Evolutionary conservation across 2,329 filamentous ascomycete genomes (phyloP).

Genomic region (Colletotrichum siamense): DNA sequence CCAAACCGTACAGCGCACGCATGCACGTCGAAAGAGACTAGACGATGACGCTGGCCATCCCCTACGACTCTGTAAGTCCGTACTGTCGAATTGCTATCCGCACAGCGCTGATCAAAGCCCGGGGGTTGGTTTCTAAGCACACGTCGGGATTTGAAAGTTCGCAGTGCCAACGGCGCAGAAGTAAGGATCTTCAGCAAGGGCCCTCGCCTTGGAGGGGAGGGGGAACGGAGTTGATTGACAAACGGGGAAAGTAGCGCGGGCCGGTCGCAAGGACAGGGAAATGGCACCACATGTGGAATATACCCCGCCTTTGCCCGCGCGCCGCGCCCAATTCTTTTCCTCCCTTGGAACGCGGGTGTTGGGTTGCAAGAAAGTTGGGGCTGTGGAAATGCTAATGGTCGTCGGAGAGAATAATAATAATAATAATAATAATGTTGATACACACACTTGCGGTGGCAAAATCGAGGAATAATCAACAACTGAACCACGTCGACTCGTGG

Average conservation of each 20-base stretch:
- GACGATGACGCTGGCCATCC: not conserved
- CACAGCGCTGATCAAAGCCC: not conserved
- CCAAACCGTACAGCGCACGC: not conserved
- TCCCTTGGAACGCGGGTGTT: not conserved
- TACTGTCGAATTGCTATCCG: not conserved
- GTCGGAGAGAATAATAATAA: not conserved
- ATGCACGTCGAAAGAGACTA: not conserved
- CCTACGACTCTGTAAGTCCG: not conserved
- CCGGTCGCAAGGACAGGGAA: not conserved
- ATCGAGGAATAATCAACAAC: not conserved
- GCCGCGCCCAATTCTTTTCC: not conserved
- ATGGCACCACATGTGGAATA: not conserved
- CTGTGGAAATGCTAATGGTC: not conserved
- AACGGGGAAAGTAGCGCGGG: slow-evolving; percentile 1
- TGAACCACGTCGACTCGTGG: not conserved
- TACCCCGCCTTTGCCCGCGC: not conserved
- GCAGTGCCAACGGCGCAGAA: not conserved
- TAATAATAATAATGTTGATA: not conserved
- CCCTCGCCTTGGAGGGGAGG: not conserved
- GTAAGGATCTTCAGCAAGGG: slow-evolving; percentile 7
- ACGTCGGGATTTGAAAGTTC: not conserved
- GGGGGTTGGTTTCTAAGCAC: not conserved
- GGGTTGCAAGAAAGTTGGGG: not conserved
- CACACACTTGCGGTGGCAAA: not conserved
- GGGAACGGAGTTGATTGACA: not conserved